These are phyloP conservation scores for Claviceps humidiphila DNA, from an alignment of 2,329 filamentous ascomycete species.

Conservation along the genomic window DNA sequence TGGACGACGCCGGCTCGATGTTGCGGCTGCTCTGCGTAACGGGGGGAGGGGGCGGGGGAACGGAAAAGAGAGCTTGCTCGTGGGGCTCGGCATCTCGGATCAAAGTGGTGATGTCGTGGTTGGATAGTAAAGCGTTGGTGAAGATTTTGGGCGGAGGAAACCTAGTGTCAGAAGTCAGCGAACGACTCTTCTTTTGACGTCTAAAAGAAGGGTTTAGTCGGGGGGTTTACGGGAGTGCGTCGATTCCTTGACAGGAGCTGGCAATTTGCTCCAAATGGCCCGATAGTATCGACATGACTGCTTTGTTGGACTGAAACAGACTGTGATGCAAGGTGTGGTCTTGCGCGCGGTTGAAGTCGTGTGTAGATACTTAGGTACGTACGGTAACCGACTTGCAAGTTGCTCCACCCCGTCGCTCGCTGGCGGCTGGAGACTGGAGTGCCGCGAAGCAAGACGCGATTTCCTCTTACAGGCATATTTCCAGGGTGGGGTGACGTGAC, in stretches of 20 bases:
- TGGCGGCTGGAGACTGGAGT: too few species aligned
- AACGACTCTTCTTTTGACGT: neutral
- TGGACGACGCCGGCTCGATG: conserved; percentile 26
- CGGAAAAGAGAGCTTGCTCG: conserved; percentile 88
- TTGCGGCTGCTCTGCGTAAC: conserved; percentile 21
- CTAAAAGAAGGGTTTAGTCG: neutral
- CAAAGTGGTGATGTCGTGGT: conserved; percentile 82
- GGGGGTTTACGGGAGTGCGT: conserved; percentile 50
- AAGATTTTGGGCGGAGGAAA: conserved; percentile 91
- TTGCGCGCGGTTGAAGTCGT: too few species aligned
- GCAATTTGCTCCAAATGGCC: conserved; percentile 66
- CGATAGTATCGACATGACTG: conserved; percentile 51
- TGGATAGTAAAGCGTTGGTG: conserved; percentile 78
- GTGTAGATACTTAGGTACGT: too few species aligned
- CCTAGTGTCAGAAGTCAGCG: conserved; percentile 28
- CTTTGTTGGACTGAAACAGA: neutral
- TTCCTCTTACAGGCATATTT: too few species aligned
- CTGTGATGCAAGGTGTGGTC: neutral
- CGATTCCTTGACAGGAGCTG: conserved; percentile 63
- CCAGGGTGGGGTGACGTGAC: too few species aligned
- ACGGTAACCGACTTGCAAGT: too few species aligned
- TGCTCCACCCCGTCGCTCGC: too few species aligned
- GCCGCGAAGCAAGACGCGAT: too few species aligned
- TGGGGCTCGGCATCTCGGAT: conserved; percentile 93
- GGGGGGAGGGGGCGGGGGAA: conserved; percentile 59